Conservation (phyloP, 352 stramenopile species). For the Globisporangium cederbergense region DNA sequence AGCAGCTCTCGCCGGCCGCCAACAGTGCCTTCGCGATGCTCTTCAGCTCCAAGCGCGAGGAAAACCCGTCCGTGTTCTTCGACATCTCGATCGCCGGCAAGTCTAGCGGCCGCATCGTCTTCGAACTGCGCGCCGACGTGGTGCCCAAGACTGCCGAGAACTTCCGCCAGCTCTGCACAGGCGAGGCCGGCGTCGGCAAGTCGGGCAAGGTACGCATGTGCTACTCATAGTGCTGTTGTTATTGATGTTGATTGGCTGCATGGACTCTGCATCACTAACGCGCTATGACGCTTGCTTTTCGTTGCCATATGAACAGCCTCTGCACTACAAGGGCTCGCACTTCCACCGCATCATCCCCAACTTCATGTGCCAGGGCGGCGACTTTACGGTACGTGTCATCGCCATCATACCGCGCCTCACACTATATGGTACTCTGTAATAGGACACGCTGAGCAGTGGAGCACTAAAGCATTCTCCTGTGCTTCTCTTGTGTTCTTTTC, state of each 20-base stretch:
- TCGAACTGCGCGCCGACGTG: constrained; percentile 93
- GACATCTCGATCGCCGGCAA: constrained; percentile 95
- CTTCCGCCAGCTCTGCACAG: constrained; percentile 97
- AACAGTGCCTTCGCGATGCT: constrained; percentile 18
- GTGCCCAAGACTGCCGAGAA: constrained; percentile 99
- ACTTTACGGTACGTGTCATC: constrained; percentile 88
- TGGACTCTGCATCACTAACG: background rate
- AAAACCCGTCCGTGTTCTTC: constrained; percentile 95
- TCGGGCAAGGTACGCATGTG: constrained; percentile 38
- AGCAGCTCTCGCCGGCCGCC: constrained; percentile 11
- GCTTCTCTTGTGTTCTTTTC: constrained; percentile 17
- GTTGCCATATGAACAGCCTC: constrained; percentile 19
- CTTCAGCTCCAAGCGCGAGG: constrained; percentile 59
- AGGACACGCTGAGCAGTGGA: background rate
- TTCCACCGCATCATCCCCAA: constrained; percentile 94
- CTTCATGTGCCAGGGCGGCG: constrained; percentile 96
- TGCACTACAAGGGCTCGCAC: constrained; percentile 86
- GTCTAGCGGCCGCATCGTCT: constrained; percentile 77
- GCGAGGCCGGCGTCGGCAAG: constrained; percentile 91
- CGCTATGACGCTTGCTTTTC: background rate
- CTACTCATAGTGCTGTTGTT: background rate
- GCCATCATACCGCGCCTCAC: too few species aligned
- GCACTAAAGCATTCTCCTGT: background rate
- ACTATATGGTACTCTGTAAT: too few species aligned
- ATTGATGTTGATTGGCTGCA: background rate